Percentiles rank a stretch among this genome's conserved stretches.
Evolutionary conservation across 2,329 filamentous ascomycete genomes (phyloP).

Genomic region (Metarhizium rileyi): DNA sequence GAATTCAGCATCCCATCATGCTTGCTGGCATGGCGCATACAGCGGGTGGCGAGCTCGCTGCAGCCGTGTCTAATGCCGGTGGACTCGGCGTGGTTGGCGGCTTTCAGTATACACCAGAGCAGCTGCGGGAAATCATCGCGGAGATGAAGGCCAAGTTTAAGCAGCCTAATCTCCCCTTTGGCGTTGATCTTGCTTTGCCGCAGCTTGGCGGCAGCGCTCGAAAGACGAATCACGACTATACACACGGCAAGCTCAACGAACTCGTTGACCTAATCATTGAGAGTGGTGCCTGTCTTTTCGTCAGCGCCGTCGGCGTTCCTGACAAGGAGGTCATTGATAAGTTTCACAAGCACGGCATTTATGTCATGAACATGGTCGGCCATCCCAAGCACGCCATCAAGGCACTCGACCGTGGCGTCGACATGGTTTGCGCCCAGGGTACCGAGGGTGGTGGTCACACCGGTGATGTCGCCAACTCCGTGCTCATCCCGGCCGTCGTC

Average conservation of each 20-base stretch:
- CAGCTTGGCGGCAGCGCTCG: constrained; percentile 77
- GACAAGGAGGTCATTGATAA: constrained; percentile 62
- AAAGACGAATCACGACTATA: constrained; percentile 95
- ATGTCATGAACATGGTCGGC: constrained; percentile 97
- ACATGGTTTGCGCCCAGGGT: constrained; percentile 86
- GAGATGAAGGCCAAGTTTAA: constrained; percentile 71
- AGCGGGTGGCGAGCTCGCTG: constrained; percentile 67
- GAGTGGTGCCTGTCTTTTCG: constrained; percentile 76
- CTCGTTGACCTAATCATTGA: constrained; percentile 79
- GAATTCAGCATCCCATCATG: constrained; percentile 80
- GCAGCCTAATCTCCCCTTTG: constrained; percentile 66
- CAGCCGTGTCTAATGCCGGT: constrained; percentile 81
- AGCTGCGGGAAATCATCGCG: constrained; percentile 70
- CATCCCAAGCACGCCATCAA: constrained; percentile 87
- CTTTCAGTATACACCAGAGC: constrained; percentile 61
- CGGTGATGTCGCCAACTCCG: constrained; percentile 74
- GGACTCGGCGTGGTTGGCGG: constrained; percentile 70
- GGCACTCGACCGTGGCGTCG: constrained; percentile 75
- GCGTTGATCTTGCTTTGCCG: constrained; percentile 82
- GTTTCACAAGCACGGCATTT: constrained; percentile 68
- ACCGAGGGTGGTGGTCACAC: constrained; percentile 93
- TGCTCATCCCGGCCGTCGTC: constrained; percentile 78
- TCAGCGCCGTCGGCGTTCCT: constrained; percentile 81
- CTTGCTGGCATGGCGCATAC: constrained; percentile 91
- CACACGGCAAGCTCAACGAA: constrained; percentile 76